Conservation (phyloP, 73 alveolate species). For the Tetrahymena borealis region DNA sequence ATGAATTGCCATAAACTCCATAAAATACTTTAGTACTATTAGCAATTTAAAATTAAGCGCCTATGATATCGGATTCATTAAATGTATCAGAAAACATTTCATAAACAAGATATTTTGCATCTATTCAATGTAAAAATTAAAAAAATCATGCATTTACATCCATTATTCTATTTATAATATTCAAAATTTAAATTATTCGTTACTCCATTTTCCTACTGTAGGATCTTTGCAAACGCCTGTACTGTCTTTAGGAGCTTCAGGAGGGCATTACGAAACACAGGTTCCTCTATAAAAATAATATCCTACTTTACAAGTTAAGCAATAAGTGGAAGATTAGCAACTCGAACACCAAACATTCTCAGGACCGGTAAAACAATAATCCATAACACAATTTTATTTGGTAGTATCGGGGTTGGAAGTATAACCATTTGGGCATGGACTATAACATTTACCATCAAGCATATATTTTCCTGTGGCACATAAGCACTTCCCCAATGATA, state of each 20-base stretch:
- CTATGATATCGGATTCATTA: background rate
- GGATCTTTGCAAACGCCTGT: background rate
- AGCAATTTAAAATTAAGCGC: background rate
- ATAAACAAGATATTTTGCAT: background rate
- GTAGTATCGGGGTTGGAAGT: background rate
- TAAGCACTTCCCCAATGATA: background rate
- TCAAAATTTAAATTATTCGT: too few relatives aligned
- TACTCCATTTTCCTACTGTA: background rate
- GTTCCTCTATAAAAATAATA: background rate
- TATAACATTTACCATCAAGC: background rate
- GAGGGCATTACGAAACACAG: background rate
- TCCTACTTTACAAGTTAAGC: background rate
- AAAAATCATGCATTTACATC: too few relatives aligned
- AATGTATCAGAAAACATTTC: background rate
- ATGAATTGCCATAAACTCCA: background rate
- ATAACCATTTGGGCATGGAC: background rate
- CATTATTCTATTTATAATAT: too few relatives aligned
- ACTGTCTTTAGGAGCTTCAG: background rate
- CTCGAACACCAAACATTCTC: background rate
- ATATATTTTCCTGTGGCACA: background rate
- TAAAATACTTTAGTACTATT: too few relatives aligned
- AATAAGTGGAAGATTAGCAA: background rate
- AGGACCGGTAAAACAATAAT: background rate
- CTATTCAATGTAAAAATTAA: background rate
- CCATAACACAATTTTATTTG: background rate